Evolutionary conservation across 2,329 filamentous ascomycete species (phyloP), one percentile per base, ranked within the genome.

Genomic region (Sporothrix inflata): DNA sequence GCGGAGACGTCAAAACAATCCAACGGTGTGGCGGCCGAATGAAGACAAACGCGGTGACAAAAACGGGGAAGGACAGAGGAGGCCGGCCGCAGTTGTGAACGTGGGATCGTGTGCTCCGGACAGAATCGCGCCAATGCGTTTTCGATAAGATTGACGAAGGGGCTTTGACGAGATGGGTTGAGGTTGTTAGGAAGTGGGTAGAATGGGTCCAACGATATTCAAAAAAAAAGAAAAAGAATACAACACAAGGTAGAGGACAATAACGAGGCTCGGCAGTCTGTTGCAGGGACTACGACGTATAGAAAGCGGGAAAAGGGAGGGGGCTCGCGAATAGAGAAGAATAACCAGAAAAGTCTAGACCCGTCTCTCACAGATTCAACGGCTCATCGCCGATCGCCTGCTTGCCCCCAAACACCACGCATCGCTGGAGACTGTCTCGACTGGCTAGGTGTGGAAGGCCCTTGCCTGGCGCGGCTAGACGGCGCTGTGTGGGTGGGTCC

Each of bases 161-260:
- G 11, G n/a, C 27, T 24, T 68, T 24, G 30, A 49, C 30, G 45
- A 53, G 27, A 40, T 65, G 21, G 60, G 38, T 65, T 65, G 60
- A 45, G 38, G 60, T 65, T 65, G 60, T 65, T 65, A 45, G n/a
- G 60, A 42, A 65, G 60, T 65, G 60, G 60, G 21, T 65, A 65
- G 38, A 24, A 65, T 45, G 60, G 38, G 5, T 45, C 60, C 34
- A 24, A 21, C 34, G 7, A 45, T 14, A 21, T 34, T n/a, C n/a
- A 53, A 38, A 53, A 38, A 12, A 63, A 16, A 24, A 67, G 9
- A 21, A 38, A 21, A 19, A 45, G 38, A 65, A 30, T 21, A n/a
- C 40, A 19, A 27, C 21, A 47, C 6, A n/a, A 61, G 19, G 42
- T 6, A 49, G 47, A 24, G 16, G 3, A 16, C 24, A 27, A 34